Percentiles rank a stretch among this genome's conserved stretches.
Evolutionary conservation across 495 filamentous ascomycete genomes (phyloP).

Genomic region (Endocarpon pusillum): DNA sequence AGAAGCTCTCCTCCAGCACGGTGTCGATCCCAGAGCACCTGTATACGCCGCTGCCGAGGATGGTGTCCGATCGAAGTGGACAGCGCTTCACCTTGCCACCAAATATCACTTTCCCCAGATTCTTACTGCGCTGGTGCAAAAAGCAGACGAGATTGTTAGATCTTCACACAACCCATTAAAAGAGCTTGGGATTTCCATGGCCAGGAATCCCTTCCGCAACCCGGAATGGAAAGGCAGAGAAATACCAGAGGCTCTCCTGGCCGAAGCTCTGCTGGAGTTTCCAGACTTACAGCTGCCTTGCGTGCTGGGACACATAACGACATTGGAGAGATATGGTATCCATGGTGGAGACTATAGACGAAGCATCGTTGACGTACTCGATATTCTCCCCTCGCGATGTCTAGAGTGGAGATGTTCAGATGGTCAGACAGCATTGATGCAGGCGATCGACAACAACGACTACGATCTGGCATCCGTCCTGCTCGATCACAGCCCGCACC

Average conservation of each 20-base stretch:
- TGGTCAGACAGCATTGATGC: slow-evolving; percentile 11
- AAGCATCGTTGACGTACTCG: slow-evolving; percentile 3
- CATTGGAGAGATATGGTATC: slow-evolving; percentile 11
- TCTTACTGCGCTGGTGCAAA: slow-evolving; percentile 7
- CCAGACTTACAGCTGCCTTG: slow-evolving; percentile 7
- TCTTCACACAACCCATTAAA: no score
- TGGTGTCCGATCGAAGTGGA: slow-evolving; percentile 7
- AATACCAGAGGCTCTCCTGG: neutral
- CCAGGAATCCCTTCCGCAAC: no score
- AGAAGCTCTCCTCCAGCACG: slow-evolving; percentile 6
- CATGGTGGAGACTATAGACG: slow-evolving; percentile 6
- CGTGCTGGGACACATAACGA: slow-evolving; percentile 9
- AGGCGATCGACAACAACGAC: slow-evolving; percentile 15
- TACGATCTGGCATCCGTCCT: slow-evolving; percentile 7
- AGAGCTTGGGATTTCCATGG: no score
- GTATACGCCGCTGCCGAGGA: slow-evolving; percentile 2
- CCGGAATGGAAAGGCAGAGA: neutral
- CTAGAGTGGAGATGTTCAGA: slow-evolving; percentile 7
- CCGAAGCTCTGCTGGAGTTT: neutral
- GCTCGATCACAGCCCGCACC: slow-evolving; percentile 2
- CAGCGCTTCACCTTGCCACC: slow-evolving; percentile 15
- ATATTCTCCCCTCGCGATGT: slow-evolving; percentile 1
- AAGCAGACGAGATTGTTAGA: no score
- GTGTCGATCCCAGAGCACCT: slow-evolving; percentile 6
- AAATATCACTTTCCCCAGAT: slow-evolving; percentile 13